phyloP scores from a whole-genome alignment of 2,329 filamentous ascomycete species.

The Aureobasidium sp. region DNA sequence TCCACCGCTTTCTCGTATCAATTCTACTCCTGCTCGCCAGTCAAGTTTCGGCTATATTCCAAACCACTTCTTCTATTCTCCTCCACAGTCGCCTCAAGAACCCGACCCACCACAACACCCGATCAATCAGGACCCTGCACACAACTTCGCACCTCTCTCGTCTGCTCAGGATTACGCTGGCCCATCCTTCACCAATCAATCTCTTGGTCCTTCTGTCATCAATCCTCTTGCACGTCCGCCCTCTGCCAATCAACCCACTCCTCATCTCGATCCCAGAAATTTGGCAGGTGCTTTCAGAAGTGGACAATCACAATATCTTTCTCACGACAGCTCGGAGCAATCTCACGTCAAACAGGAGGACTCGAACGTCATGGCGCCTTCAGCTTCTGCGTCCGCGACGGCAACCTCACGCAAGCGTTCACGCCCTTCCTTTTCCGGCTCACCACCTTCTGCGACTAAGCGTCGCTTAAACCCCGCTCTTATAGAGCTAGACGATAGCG shows the following conservation, averaged over 20 bases:
- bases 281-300: background rate
- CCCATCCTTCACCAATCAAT: background rate
- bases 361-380: background rate
- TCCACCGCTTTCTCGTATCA: background rate
- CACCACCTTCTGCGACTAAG: background rate
- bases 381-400: background rate
- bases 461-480: background rate
- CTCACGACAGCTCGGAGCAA: background rate
- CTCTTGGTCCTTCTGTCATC: background rate
- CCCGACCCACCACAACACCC: slow-evolving; percentile 2
- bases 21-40: background rate
- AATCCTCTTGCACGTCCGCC: background rate
- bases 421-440: background rate
- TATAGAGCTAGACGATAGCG: background rate
- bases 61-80: slow-evolving; percentile 16
- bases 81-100: slow-evolving; percentile 3
- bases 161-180: background rate
- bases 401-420: slow-evolving; percentile 4
- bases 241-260: background rate
- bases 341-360: background rate
- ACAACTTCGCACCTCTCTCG: background rate
- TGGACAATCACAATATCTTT: background rate
- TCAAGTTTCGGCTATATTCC: slow-evolving; percentile 15
- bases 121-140: background rate
- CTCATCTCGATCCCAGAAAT: background rate